Base-by-base conservation (phyloP, 2,329 filamentous ascomycete species). In the Dichotomopilus funicola region DNA sequence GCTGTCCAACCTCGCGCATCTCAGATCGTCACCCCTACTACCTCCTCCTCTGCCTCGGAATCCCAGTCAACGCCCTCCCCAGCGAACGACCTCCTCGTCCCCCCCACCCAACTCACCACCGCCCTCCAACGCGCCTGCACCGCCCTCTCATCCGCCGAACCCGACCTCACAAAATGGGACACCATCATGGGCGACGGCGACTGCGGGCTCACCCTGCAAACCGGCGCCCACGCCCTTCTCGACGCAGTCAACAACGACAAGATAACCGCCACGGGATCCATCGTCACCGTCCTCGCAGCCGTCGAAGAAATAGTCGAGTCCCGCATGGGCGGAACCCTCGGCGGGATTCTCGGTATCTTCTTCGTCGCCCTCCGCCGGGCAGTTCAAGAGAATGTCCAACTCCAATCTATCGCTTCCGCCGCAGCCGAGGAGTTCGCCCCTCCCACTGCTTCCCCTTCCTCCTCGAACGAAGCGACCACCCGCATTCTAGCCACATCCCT, bases 111-210 rank as follows among this genome's bases (percentile, higher is more conserved):
- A 1, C 73, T 86, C 1, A 79, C 81, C 46, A 76, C 70, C 38
- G 82, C 80, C 64, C 71, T 89, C 31, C 78, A 76, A 13, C 72
- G 60, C 66, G 82, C 71, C 53, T 87, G 69, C 71, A 75, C 63
- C 59, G 75, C 72, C 2, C 74, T 82, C 2, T 72, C 85, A 46
- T 71, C 71, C 7, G 81, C 82, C 3, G 83, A 86, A 66, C 81
- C 82, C 0, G 78, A 85, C 55, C 70, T 86, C 44, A 86, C 83
- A 0, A 77, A 72, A 58, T 85, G 79, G 77, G 82, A 86, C 66
- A 82, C 78, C 4, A 67, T 82, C 47, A 81, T 85, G 76, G 82
- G 82, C 38, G 83, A 86, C 62, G 83, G 83, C 9, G 83, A 86
- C 68, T 87, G 83, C 64, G 83, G 83, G 40, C 81, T 87, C 64